Conservation (phyloP, 495 filamentous ascomycete genomes). For the Penicillium atrosanguineum region DNA sequence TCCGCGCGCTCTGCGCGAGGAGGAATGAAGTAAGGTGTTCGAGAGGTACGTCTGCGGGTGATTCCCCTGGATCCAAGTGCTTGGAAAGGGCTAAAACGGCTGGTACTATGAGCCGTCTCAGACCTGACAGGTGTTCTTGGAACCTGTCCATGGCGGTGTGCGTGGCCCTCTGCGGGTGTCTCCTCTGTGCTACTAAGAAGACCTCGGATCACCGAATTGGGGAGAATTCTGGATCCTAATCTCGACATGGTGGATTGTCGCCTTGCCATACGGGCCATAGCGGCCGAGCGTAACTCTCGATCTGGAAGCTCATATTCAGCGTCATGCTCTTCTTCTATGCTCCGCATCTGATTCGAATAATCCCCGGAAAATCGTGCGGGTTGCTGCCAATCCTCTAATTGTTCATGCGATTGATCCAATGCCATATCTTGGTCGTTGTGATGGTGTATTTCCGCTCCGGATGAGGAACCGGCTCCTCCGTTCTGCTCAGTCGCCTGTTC, state of each 20-base stretch:
- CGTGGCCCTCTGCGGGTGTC: conserved; percentile 47
- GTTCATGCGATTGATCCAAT: conserved; percentile 10
- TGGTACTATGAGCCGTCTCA: conserved; percentile 34
- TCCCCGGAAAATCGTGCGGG: conserved; percentile 13
- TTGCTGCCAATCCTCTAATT: conserved; percentile 24
- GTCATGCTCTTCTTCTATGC: conserved; percentile 33
- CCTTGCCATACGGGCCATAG: conserved; percentile 43
- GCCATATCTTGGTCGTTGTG: conserved; percentile 15
- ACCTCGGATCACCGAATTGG: conserved; percentile 47
- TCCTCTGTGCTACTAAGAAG: conserved; percentile 47
- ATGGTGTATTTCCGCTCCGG: conserved; percentile 15
- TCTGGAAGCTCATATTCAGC: conserved; percentile 24
- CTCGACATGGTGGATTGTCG: conserved; percentile 52
- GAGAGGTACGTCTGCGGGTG: conserved; percentile 36
- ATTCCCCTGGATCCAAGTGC: conserved; percentile 39
- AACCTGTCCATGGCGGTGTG: conserved; percentile 47
- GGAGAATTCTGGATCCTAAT: conserved; percentile 48
- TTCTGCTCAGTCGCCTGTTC: conserved; percentile 29
- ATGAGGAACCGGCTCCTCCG: conserved; percentile 22
- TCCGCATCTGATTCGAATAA: conserved; percentile 29
- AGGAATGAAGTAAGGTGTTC: conserved; percentile 39
- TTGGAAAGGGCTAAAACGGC: conserved; percentile 45
- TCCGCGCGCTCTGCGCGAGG: conserved; percentile 36
- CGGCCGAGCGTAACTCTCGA: conserved; percentile 34
- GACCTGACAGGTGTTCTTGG: conserved; percentile 39